Conservation (phyloP, 2,329 filamentous ascomycete genomes). For the Lecanoromycetidae sp. region DNA sequence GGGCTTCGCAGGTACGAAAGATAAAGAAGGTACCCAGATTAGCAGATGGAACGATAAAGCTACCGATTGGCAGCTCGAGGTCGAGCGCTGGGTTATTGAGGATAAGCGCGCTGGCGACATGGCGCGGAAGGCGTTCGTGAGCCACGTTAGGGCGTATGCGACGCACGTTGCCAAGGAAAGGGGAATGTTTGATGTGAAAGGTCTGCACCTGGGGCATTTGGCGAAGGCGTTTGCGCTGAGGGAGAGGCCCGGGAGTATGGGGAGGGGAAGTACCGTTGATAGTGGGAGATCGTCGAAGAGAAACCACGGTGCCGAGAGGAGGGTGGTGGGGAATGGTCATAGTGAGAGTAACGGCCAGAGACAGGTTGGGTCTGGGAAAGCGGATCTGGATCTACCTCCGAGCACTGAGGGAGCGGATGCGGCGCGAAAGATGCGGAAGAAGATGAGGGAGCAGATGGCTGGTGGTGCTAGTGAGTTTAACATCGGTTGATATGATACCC, state of each 20-base stretch:
- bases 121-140: slow-evolving; percentile 76
- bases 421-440: slow-evolving; percentile 41
- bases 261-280: slow-evolving; percentile 26
- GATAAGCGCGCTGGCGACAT: slow-evolving; percentile 62
- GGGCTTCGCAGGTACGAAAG: slow-evolving; percentile 39
- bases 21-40: slow-evolving; percentile 24
- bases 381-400: slow-evolving; percentile 30
- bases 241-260: slow-evolving; percentile 74
- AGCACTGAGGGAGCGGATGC: slow-evolving; percentile 37
- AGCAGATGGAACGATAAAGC: slow-evolving; percentile 52
- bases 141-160: slow-evolving; percentile 85
- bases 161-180: slow-evolving; percentile 83
- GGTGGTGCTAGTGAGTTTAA: slow-evolving; percentile 46
- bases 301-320: neutral
- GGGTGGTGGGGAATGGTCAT: neutral
- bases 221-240: slow-evolving; percentile 87
- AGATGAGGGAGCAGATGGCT: slow-evolving; percentile 38
- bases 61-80: slow-evolving; percentile 54
- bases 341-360: neutral
- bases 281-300: neutral
- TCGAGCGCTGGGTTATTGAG: slow-evolving; percentile 54
- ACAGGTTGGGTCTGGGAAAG: neutral
- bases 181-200: slow-evolving; percentile 78
- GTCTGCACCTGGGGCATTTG: slow-evolving; percentile 80
- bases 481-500: slow-evolving; percentile 37